phyloP scores from a whole-genome alignment of 202 grass and related monocot genomes.

The Eragrostis tef region DNA sequence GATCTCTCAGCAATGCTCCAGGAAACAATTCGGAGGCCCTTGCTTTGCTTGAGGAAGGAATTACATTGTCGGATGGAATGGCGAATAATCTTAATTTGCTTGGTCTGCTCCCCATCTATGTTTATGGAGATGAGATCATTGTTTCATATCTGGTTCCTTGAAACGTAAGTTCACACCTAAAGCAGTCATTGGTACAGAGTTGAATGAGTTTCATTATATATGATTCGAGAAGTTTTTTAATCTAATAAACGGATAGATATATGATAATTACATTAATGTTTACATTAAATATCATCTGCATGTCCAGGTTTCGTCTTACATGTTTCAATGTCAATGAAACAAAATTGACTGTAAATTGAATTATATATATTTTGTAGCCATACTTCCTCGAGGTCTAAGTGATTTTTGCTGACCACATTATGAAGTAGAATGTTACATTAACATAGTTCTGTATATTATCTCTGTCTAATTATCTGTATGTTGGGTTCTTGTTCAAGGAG shows the following conservation, averaged over 20 bases:
- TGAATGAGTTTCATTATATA: conserved; percentile 25
- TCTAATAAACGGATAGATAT: background rate
- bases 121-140: conserved; percentile 68
- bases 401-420: conserved; percentile 6
- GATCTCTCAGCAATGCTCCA: conserved; percentile 70
- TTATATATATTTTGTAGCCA: background rate
- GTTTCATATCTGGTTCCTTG: conserved; percentile 74
- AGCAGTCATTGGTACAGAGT: conserved; percentile 5
- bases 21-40: conserved; percentile 66
- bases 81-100: conserved; percentile 65
- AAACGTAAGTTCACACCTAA: conserved; percentile 63
- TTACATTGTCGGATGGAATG: conserved; percentile 61
- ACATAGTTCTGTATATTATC: conserved; percentile 8
- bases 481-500: conserved; percentile 7
- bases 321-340: background rate
- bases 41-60: conserved; percentile 79
- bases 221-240: conserved; percentile 25
- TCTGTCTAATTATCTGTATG: conserved; percentile 27
- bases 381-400: conserved; percentile 31
- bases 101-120: conserved; percentile 67
- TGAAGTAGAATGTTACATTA: conserved; percentile 26
- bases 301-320: background rate
- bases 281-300: background rate
- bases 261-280: background rate
- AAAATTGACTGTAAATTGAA: background rate